These are phyloP conservation scores for Calonectria leucothoes DNA, from an alignment of 2,329 filamentous ascomycete genomes.

Conservation along the genomic window DNA sequence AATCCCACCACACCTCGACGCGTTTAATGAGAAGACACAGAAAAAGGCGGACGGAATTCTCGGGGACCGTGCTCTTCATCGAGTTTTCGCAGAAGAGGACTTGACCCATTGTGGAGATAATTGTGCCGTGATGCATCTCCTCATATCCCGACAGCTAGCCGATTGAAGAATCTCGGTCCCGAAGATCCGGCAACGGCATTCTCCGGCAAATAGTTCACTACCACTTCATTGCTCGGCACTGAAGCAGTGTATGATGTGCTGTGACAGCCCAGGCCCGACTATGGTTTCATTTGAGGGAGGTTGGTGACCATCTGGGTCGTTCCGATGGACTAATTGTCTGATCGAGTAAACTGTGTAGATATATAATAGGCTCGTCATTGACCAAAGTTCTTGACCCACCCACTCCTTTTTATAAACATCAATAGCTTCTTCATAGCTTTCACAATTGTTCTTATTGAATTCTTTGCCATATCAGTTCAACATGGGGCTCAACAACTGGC, in stretches of 20 bases:
- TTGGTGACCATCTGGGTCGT: neutral
- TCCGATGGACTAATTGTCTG: neutral
- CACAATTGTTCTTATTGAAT: neutral
- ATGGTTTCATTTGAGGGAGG: neutral
- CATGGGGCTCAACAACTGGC: slow-evolving; percentile 7
- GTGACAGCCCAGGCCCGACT: neutral
- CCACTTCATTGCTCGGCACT: neutral
- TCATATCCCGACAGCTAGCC: neutral
- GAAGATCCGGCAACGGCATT: neutral
- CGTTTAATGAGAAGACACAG: neutral
- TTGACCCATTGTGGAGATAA: neutral
- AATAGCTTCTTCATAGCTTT: neutral
- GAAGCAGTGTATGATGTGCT: neutral
- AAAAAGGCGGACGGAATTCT: neutral
- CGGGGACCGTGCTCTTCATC: neutral
- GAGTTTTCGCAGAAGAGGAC: neutral
- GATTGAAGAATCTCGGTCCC: neutral
- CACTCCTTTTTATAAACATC: neutral
- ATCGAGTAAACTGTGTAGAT: neutral
- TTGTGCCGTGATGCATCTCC: neutral
- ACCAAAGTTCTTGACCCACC: neutral
- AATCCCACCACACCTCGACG: neutral
- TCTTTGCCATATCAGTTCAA: neutral
- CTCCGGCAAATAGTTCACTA: neutral
- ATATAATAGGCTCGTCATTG: neutral